Evolutionary conservation across 176 grass and related monocot species (phyloP).

Genomic region (Oryza coarctata): DNA sequence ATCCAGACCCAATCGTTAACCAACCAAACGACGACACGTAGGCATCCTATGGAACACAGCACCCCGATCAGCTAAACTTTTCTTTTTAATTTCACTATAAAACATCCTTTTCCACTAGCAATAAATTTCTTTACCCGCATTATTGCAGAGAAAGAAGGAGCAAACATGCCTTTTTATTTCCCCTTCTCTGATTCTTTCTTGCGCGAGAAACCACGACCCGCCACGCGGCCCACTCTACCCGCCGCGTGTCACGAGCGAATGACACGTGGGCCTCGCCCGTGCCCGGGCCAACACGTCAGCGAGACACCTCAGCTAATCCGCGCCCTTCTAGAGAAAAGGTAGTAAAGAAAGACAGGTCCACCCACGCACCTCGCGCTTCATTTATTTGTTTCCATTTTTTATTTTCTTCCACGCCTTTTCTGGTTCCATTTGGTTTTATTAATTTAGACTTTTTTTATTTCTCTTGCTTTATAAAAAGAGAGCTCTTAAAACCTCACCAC

Average conservation of each 20-base stretch:
- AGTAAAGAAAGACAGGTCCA: slow-evolving; percentile 32
- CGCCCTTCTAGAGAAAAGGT: background rate
- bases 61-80: background rate
- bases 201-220: slow-evolving; percentile 18
- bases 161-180: background rate
- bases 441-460: background rate
- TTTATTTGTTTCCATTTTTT: background rate
- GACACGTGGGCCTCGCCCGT: background rate
- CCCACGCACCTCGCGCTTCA: background rate
- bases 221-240: background rate
- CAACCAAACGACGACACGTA: background rate
- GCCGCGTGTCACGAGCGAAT: accelerated
- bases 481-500: background rate
- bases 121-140: background rate
- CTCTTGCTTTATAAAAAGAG: background rate
- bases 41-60: accelerated
- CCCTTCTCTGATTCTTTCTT: slow-evolving; percentile 4
- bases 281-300: slow-evolving; percentile 1
- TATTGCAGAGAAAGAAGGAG: background rate
- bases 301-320: background rate
- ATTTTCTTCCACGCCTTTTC: background rate
- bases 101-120: background rate
- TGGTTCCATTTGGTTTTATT: slow-evolving; percentile 1
- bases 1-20: background rate
- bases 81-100: background rate